Conservation (phyloP, 345 rosid species). For the Aethionema arabicum region DNA sequence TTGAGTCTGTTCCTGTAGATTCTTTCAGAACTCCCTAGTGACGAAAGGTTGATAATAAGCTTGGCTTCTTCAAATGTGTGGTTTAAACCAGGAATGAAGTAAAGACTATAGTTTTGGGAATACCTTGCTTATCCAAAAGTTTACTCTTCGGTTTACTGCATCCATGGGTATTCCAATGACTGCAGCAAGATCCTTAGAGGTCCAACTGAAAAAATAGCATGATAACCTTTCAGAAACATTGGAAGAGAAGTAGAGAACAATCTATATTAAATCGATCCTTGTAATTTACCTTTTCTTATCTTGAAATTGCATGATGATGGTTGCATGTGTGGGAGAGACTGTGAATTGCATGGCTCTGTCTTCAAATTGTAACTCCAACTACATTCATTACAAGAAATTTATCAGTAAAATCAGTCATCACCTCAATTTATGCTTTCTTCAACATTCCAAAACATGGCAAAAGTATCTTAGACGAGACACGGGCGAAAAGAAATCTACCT, state of each 20-base stretch:
- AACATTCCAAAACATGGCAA: background rate
- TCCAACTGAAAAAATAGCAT: constrained; percentile 63
- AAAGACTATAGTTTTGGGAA: constrained; percentile 1
- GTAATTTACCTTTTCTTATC: constrained; percentile 63
- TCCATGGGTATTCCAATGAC: constrained; percentile 73
- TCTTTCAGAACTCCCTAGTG: constrained; percentile 80
- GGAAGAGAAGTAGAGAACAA: background rate
- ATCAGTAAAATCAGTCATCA: constrained; percentile 5
- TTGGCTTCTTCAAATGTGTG: background rate
- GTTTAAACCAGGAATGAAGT: constrained; percentile 1
- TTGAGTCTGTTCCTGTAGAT: constrained; percentile 51
- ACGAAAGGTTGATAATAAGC: constrained; percentile 18
- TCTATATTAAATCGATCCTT: constrained; percentile 11
- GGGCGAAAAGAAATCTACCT: constrained; percentile 43
- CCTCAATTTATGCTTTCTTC: background rate
- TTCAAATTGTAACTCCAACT: constrained; percentile 95
- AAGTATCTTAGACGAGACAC: background rate
- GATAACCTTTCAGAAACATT: constrained; percentile 9
- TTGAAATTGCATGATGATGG: constrained; percentile 92
- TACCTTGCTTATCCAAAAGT: constrained; percentile 95
- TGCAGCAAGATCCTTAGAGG: constrained; percentile 64
- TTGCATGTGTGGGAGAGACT: constrained; percentile 87
- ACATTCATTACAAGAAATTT: constrained; percentile 28
- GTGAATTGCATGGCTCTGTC: constrained; percentile 74
- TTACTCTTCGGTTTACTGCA: constrained; percentile 65